Evolutionary conservation across 805 yeast genomes (phyloP).

Genomic region (Saccharomycopsis selenospora): DNA sequence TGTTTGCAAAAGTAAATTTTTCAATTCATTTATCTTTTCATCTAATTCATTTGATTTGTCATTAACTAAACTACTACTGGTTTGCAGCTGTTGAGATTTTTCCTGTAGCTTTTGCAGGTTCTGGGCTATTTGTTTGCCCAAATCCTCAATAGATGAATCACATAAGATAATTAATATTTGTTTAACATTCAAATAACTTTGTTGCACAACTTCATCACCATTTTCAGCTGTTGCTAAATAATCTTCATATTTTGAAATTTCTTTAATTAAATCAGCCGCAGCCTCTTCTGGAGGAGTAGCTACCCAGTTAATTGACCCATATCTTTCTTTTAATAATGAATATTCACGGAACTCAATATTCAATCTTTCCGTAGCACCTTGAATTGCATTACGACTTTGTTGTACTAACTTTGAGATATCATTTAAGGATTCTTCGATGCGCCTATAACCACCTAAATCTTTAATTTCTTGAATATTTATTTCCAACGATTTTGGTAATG

Average conservation of each 20-base stretch:
- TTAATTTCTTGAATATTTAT: constrained; percentile 49
- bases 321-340: constrained; percentile 38
- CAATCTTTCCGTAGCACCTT: constrained; percentile 41
- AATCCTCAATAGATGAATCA: constrained; percentile 28
- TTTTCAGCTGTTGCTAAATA: constrained; percentile 50
- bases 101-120: constrained; percentile 27
- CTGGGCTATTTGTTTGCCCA: constrained; percentile 28
- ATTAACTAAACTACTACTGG: constrained; percentile 31
- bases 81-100: constrained; percentile 32
- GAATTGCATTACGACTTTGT: constrained; percentile 37
- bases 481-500: constrained; percentile 50
- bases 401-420: constrained; percentile 40
- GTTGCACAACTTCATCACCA: constrained; percentile 51
- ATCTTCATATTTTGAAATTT: constrained; percentile 32
- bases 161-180: constrained; percentile 38
- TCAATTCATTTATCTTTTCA: constrained; percentile 30
- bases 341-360: constrained; percentile 51
- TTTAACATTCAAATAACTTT: constrained; percentile 42
- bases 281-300: constrained; percentile 41
- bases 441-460: constrained; percentile 43
- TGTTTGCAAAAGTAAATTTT: constrained; percentile 30
- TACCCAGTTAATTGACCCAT: constrained; percentile 51
- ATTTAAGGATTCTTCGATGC: constrained; percentile 35
- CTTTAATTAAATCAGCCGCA: constrained; percentile 33
- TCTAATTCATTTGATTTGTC: constrained; percentile 24